Evolutionary conservation across 169 alveolate species (phyloP).

Genomic region (Plasmodium blacklocki): DNA sequence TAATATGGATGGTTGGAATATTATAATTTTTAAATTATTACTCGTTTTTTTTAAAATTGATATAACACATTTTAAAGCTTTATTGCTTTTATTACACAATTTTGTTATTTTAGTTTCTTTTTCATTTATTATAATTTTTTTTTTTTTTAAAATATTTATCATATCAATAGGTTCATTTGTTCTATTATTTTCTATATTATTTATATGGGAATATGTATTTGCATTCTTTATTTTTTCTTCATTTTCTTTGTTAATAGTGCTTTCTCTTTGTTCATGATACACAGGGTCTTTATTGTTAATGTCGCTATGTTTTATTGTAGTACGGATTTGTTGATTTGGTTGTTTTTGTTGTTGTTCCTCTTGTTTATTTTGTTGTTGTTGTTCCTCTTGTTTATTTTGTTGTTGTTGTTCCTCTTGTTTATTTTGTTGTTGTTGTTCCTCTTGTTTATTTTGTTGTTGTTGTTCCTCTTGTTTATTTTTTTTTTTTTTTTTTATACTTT

Average conservation of each 20-base stretch:
- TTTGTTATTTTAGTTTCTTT: constrained; percentile 14
- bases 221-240: background rate
- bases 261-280: background rate
- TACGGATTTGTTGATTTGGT: background rate
- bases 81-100: constrained; percentile 16
- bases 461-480: background rate
- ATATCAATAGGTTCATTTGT: background rate
- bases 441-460: too few species aligned
- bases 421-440: too few species aligned
- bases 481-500: background rate
- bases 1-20: constrained; percentile 47
- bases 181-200: background rate
- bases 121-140: constrained; percentile 19
- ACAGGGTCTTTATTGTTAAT: background rate
- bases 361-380: too few species aligned
- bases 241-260: background rate
- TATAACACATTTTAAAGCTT: background rate
- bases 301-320: background rate
- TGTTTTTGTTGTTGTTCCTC: background rate
- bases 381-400: too few species aligned
- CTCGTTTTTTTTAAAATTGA: constrained; percentile 13
- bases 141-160: constrained; percentile 36
- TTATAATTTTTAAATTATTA: constrained; percentile 15
- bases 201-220: background rate
- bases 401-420: too few species aligned